Base-by-base conservation (phyloP, 2,329 filamentous ascomycete species). In the Fusarium hostae region DNA sequence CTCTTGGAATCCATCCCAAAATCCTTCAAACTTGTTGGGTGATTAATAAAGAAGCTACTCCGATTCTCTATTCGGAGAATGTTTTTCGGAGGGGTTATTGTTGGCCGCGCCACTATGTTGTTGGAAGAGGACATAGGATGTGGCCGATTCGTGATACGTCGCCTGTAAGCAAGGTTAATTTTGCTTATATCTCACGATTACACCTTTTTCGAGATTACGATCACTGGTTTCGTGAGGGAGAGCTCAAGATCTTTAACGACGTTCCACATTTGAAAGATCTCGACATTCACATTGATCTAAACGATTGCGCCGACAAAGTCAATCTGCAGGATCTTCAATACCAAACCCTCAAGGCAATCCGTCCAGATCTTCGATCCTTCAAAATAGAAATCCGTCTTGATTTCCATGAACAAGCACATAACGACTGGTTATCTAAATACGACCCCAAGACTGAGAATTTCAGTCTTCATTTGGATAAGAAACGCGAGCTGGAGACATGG, bases 251-350 rank as follows among this genome's bases (percentile, higher is more conserved):
- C 10, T 9, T 73, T 2, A 32, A 18, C 7, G 70, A 68, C 2
- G 20, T 73, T n/a, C 63, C 63, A 1, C 32, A 28, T 1, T 20
- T 73, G 44, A 73, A 28, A 13, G 44, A 73, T 26, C 26, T 73
- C 1, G 32, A 61, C 0, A 30, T 73, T 9, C 51, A 61, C 4
- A 24, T 71, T 11, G 48, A 73, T 16, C 35, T 47, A 3, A 61
- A 45, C 2, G 37, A 68, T 6, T 5, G 3, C 3, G 0, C 10
- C 3, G 4, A 20, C 12, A 4, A 15, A 22, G 3, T 45, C 9
- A 9, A 22, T 4, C 4, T 15, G 5, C 41, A 50, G 28, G 45
- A 59, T 6, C 18, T 52, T 39, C 32, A 2, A 3, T 39, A 11
- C 6, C 22, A 20, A 10, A 35, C 56, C 4, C 43, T 71, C 1